Conservation (phyloP, 139 green algal species). For the Micromonas commoda region DNA sequence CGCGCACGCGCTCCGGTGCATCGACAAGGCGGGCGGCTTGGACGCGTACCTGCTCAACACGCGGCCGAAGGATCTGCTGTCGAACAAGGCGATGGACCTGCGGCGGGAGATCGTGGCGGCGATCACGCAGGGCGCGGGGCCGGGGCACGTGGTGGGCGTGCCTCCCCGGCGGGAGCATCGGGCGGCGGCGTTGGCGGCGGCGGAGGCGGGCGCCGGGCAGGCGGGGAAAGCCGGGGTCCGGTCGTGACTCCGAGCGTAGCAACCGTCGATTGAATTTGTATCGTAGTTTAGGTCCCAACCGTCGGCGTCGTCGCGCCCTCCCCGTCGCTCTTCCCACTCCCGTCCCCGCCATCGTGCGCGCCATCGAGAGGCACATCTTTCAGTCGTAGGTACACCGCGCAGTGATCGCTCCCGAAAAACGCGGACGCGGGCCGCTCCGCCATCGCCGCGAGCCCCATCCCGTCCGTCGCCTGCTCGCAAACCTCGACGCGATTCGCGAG, state of each 20-base stretch:
- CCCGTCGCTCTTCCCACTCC: background rate
- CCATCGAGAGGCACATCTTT: background rate
- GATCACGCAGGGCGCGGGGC: background rate
- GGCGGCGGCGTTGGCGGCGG: too few species aligned
- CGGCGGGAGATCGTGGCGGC: background rate
- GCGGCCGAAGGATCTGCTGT: conserved; percentile 50
- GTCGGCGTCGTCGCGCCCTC: too few species aligned
- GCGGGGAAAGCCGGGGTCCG: too few species aligned
- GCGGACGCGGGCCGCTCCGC: background rate
- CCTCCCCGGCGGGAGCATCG: too few species aligned
- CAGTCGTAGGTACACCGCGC: background rate
- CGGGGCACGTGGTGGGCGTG: too few species aligned
- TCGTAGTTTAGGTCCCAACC: too few species aligned
- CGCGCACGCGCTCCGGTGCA: conserved; percentile 62
- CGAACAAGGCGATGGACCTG: background rate
- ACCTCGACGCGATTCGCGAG: background rate
- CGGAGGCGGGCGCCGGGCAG: too few species aligned
- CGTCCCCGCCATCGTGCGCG: background rate
- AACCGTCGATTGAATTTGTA: too few species aligned
- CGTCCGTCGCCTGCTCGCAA: background rate
- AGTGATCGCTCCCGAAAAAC: background rate
- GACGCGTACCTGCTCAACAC: conserved; percentile 76
- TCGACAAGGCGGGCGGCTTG: conserved; percentile 75
- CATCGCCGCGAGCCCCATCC: background rate
- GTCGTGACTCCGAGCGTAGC: too few species aligned